These are phyloP conservation scores for Chrysanthemum makinoi DNA, from an alignment of 129 eudicot species.

Conservation along the genomic window DNA sequence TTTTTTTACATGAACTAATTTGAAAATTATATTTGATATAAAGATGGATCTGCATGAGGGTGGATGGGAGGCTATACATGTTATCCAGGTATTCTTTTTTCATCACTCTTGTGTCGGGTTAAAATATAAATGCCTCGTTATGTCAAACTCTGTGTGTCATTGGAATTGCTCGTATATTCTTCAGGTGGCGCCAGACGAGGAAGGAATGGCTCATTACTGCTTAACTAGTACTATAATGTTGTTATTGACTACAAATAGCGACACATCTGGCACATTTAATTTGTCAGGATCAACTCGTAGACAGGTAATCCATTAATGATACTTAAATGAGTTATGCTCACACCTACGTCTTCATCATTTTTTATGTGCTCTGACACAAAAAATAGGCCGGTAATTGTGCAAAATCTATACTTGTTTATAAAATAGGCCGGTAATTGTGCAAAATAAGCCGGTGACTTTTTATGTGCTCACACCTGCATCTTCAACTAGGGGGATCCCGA, in stretches of 20 bases:
- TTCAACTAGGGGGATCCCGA: too few relatives aligned
- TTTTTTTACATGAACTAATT: constrained; percentile 14
- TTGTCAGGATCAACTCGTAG: constrained; percentile 96
- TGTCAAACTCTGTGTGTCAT: not conserved
- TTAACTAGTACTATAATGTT: constrained; percentile 94
- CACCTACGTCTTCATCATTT: not conserved
- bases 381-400: too few relatives aligned
- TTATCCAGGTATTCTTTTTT: constrained; percentile 62
- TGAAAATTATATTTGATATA: constrained; percentile 15
- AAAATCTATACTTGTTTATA: too few relatives aligned
- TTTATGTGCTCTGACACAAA: not conserved
- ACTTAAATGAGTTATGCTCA: not conserved
- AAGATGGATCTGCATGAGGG: constrained; percentile 97
- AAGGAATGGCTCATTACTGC: constrained; percentile 73
- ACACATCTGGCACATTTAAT: constrained; percentile 75
- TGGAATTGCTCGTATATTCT: constrained; percentile 6
- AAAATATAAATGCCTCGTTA: not conserved
- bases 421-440: too few relatives aligned
- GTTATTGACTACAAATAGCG: constrained; percentile 80
- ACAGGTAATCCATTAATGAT: constrained; percentile 55
- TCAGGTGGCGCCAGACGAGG: constrained; percentile 86
- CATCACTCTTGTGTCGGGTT: not conserved
- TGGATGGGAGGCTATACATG: constrained; percentile 98
- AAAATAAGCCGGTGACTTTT: too few relatives aligned
- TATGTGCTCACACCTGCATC: too few relatives aligned